Evolutionary conservation across 805 yeast species (phyloP), one percentile per base, ranked within the genome.

Genomic region (Starmerella stellata): DNA sequence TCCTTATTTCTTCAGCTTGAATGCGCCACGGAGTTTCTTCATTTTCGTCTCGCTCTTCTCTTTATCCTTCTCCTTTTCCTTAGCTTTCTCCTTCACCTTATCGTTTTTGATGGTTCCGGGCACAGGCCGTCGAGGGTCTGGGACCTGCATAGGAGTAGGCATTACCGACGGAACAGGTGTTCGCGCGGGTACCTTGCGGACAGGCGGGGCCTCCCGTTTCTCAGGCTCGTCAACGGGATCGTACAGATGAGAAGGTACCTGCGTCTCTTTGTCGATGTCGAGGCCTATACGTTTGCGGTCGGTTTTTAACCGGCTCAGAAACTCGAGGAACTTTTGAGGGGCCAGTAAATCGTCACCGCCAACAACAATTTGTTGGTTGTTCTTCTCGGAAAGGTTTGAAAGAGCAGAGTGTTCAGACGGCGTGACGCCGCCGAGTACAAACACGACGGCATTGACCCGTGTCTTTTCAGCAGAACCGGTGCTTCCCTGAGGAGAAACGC

Each of bases 401-500:
- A 75, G 74, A 11, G 80, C 68, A 44, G 87, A 69, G 21, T 78
- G 61, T 56, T 90, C 99, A 2, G 85, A 69, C 47, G 76, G 71
- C 0, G 96, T 81, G 17, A 79, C 58, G 7, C 96, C 98, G 18
- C 99, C 99, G 2, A 93, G 77, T 21, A 82, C 69, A 52, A 74
- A 90, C 40, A 83, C 70, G 46, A 85, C 70, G 5, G 85, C 63
- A 36, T 90, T 63, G 52, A 81, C 94, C 46, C 73, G 63, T 35
- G 52, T 42, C 3, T 56, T 54, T 21, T 30, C 5, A 36, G 35
- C 37, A 36, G 36, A 5, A 9, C 9, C 15, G 8, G 20, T 16
- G 19, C 13, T n/a, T n/a, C n/a, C n/a, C 13, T 30, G 20, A 14
- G 30, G 8, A n/a, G n/a, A n/a, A n/a, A n/a, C n/a, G 21, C 4